These are phyloP conservation scores for Eucalyptus cloeziana DNA, from an alignment of 345 rosid genomes.

Conservation along the genomic window DNA sequence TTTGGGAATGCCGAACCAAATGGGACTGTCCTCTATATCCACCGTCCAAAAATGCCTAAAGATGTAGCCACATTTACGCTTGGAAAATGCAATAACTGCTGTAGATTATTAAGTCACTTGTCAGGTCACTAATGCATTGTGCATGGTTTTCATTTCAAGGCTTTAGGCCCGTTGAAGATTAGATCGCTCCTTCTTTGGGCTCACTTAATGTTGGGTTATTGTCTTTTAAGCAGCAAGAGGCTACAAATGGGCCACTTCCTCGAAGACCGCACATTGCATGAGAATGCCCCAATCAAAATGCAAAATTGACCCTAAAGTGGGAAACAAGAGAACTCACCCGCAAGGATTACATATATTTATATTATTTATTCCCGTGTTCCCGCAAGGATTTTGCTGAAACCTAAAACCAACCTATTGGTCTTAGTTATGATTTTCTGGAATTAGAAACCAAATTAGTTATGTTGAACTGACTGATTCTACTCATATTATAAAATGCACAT, in stretches of 20 bases:
- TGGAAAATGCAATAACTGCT: not conserved
- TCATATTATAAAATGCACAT: not conserved
- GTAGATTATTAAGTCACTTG: not conserved
- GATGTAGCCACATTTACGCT: not conserved
- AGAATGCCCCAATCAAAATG: not conserved
- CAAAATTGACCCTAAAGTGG: not conserved
- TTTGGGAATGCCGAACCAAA: too few species aligned
- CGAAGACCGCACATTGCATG: not conserved
- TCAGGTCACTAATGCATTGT: not conserved
- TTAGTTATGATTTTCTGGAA: not conserved
- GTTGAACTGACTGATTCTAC: fast-evolving
- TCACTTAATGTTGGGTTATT: not conserved
- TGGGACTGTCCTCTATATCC: not conserved
- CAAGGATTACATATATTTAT: not conserved
- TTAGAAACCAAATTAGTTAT: not conserved
- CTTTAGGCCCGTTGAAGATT: not conserved
- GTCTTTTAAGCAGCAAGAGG: not conserved
- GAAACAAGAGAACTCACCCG: not conserved
- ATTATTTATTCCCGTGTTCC: not conserved
- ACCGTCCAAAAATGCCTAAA: not conserved
- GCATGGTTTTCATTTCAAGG: not conserved
- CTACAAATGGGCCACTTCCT: not conserved
- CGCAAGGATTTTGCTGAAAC: not conserved
- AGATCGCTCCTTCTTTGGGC: not conserved
- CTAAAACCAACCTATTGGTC: not conserved